Conservation (phyloP, 352 stramenopile genomes). For the Pythium volutum region DNA sequence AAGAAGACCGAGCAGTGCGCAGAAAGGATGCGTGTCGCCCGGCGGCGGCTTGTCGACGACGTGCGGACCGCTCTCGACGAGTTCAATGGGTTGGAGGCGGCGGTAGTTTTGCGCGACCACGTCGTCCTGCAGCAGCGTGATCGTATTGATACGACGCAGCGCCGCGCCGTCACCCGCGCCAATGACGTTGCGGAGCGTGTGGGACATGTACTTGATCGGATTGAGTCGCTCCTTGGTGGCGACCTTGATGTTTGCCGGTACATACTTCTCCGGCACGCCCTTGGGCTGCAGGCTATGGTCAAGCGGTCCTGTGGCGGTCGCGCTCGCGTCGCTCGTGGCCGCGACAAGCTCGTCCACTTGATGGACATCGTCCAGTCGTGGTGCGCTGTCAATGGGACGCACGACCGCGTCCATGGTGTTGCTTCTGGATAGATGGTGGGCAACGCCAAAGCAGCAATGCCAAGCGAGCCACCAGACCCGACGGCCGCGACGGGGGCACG, state of each 20-base stretch:
- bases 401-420: no score
- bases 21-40: conserved; percentile 1
- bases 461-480: no score
- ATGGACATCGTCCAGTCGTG: no score
- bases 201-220: neutral
- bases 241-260: neutral
- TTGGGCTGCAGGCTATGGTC: no score
- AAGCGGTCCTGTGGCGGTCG: no score
- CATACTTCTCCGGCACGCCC: no score
- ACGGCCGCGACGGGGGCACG: no score
- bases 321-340: no score
- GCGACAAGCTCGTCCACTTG: no score
- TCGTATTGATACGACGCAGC: neutral
- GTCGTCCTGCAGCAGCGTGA: conserved; percentile 4
- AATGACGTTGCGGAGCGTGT: neutral
- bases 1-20: conserved; percentile 22
- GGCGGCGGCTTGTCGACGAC: neutral
- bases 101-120: conserved; percentile 9
- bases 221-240: neutral
- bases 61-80: neutral
- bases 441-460: no score
- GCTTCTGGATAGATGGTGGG: no score
- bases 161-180: neutral
- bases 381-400: no score
- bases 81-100: neutral